Conservation (phyloP, 345 rosid species). For the Kandelia obovata region DNA sequence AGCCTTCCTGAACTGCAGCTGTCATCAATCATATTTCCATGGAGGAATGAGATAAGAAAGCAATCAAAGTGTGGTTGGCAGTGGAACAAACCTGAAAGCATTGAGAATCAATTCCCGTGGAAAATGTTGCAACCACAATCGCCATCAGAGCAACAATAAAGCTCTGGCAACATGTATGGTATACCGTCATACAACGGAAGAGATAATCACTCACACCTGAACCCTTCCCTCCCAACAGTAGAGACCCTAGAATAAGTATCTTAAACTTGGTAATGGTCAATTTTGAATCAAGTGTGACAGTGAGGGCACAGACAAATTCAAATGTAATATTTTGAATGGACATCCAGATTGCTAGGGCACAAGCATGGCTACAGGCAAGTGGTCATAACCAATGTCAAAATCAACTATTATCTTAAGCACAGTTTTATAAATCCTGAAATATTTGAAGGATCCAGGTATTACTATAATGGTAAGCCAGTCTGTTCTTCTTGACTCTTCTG, state of each 20-base stretch:
- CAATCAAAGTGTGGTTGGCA: conserved; percentile 3
- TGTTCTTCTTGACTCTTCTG: conserved; percentile 72
- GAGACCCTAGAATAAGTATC: too few species aligned
- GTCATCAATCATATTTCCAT: conserved; percentile 14
- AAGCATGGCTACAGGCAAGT: too few species aligned
- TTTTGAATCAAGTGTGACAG: too few species aligned
- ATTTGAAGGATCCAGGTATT: conserved; percentile 25
- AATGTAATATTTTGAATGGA: too few species aligned
- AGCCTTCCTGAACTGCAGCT: conserved; percentile 52
- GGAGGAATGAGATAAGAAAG: neutral
- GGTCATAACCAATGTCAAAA: neutral
- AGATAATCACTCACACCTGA: neutral
- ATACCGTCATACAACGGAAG: neutral
- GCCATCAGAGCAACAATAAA: conserved; percentile 78
- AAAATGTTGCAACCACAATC: conserved; percentile 91
- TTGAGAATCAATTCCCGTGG: conserved; percentile 91
- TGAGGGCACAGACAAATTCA: too few species aligned
- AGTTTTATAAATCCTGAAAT: neutral
- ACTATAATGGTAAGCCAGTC: conserved; percentile 97
- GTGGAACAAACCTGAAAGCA: conserved; percentile 73
- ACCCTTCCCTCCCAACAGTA: too few species aligned
- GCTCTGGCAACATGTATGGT: conserved; percentile 49
- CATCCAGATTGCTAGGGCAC: too few species aligned
- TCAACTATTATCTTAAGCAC: neutral
- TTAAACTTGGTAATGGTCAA: too few species aligned